phyloP scores from a whole-genome alignment of 129 eudicot genomes.

The Tanacetum coccineum region DNA sequence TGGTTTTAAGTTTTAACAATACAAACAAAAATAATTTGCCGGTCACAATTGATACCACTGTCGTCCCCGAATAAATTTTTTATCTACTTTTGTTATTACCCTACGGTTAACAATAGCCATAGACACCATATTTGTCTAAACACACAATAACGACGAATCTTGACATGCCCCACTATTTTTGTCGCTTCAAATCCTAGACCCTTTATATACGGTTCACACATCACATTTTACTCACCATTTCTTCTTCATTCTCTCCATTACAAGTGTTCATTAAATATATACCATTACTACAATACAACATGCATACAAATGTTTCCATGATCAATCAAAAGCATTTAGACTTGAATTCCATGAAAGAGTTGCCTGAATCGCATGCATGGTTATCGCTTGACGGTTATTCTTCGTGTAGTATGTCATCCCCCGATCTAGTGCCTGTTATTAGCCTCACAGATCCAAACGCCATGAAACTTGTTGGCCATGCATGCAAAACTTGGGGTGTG shows the following conservation, averaged over 20 bases:
- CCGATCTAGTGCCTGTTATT: slow-evolving; percentile 43
- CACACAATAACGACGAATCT: slow-evolving; percentile 6
- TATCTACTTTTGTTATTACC: neutral
- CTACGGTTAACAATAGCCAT: neutral
- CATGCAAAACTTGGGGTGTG: slow-evolving; percentile 90
- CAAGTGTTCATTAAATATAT: slow-evolving; percentile 20
- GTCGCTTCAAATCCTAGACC: slow-evolving; percentile 29
- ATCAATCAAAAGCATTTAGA: slow-evolving; percentile 40
- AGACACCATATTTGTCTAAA: neutral
- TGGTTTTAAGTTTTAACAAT: no score
- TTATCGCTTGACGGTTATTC: slow-evolving; percentile 15
- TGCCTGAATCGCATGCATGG: slow-evolving; percentile 91
- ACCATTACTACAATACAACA: slow-evolving; percentile 15
- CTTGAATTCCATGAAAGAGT: slow-evolving; percentile 52
- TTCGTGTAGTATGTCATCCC: neutral
- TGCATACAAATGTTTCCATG: slow-evolving; percentile 37
- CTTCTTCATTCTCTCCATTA: slow-evolving; percentile 22
- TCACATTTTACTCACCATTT: slow-evolving; percentile 32
- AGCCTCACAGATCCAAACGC: slow-evolving; percentile 50
- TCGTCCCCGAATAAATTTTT: no score
- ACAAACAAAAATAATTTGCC: no score
- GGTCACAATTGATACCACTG: no score
- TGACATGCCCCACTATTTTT: slow-evolving; percentile 27
- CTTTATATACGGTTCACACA: slow-evolving; percentile 33
- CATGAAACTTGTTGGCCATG: slow-evolving; percentile 52